Conservation (phyloP, 768 basidiomycete genomes). For the Tylopilus balloui region DNA sequence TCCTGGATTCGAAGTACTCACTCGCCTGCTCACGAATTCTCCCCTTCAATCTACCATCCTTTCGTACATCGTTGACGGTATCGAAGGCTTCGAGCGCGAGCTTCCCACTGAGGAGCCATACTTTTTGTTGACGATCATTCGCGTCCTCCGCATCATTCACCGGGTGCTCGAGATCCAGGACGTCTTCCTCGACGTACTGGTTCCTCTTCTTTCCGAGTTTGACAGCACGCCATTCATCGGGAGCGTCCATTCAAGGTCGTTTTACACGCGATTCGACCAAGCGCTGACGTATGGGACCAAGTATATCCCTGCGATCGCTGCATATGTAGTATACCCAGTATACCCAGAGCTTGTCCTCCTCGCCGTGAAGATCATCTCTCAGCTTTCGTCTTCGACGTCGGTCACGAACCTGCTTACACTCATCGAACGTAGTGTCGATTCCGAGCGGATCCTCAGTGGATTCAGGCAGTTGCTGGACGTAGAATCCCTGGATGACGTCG, state of each 20-base stretch:
- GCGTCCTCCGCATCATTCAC: conserved; percentile 76
- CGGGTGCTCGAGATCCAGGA: conserved; percentile 83
- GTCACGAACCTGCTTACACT: conserved; percentile 74
- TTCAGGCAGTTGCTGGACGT: conserved; percentile 63
- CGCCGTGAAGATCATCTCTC: conserved; percentile 70
- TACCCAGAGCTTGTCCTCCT: conserved; percentile 73
- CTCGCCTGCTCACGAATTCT: conserved; percentile 68
- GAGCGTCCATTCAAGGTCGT: conserved; percentile 57
- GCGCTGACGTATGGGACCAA: conserved; percentile 64
- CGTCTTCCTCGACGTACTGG: conserved; percentile 82
- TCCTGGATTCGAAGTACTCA: conserved; percentile 85
- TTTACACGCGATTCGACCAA: conserved; percentile 71
- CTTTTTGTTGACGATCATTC: conserved; percentile 71
- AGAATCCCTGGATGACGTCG: conserved; percentile 59
- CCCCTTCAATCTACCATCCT: conserved; percentile 70
- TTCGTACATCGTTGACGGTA: conserved; percentile 75
- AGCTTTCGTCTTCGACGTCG: conserved; percentile 60
- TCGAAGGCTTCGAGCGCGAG: conserved; percentile 70
- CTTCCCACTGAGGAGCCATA: conserved; percentile 64
- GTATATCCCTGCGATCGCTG: conserved; percentile 76
- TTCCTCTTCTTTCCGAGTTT: conserved; percentile 70
- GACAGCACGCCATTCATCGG: conserved; percentile 53
- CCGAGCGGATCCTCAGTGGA: conserved; percentile 78
- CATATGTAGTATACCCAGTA: conserved; percentile 65
- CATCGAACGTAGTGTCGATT: conserved; percentile 76